phyloP scores from a whole-genome alignment of 148 eudicot genomes.

The Dysphania ambrosioides region DNA sequence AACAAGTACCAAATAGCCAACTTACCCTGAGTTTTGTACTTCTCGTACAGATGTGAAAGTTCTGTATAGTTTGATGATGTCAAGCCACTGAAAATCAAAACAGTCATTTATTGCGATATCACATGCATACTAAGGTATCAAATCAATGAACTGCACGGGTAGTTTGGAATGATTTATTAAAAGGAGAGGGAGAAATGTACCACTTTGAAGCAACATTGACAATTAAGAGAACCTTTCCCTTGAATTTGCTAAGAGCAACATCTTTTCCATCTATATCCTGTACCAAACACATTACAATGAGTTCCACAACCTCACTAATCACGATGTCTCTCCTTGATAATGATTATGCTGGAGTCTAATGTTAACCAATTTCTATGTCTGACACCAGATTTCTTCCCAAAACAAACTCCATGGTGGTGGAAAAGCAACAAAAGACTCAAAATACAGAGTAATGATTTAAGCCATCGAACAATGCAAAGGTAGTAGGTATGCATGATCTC shows the following conservation, averaged over 20 bases:
- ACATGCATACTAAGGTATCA: neutral
- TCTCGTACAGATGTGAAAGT: conserved; percentile 75
- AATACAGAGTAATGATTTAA: neutral
- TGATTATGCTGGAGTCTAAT: neutral
- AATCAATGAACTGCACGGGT: neutral
- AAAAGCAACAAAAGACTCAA: neutral
- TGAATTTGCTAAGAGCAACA: conserved; percentile 72
- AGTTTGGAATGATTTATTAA: neutral
- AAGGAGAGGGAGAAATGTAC: conserved; percentile 29
- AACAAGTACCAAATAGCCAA: neutral
- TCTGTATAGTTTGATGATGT: conserved; percentile 86
- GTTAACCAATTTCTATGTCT: neutral
- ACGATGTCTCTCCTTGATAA: neutral
- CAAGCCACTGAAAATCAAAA: conserved; percentile 62
- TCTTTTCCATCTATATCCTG: conserved; percentile 86
- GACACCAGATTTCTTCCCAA: neutral
- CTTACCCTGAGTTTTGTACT: conserved; percentile 82
- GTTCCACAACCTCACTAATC: conserved; percentile 1
- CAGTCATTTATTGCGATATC: conserved; percentile 13
- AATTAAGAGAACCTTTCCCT: conserved; percentile 73
- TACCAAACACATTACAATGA: conserved; percentile 21
- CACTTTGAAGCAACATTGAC: conserved; percentile 95
- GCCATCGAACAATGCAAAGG: neutral
- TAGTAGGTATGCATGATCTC: neutral
- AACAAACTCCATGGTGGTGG: neutral